Percentiles rank a stretch among this genome's conserved stretches.
Evolutionary conservation across 345 rosid species (phyloP).

Genomic region (Rhodamnia rubescens): DNA sequence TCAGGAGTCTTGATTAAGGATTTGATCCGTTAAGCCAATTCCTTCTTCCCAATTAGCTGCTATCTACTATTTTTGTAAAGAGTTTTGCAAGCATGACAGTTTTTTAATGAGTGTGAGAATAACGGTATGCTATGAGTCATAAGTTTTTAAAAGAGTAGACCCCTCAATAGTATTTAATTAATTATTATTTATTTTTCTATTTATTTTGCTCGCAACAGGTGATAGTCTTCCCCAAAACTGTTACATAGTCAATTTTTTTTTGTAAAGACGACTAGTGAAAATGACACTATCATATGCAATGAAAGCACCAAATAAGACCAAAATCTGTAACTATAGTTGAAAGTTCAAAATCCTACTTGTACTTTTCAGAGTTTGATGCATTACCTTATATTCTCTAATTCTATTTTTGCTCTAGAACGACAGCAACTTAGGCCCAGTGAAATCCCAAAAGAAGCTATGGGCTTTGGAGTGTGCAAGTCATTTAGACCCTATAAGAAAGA

Average conservation of each 20-base stretch:
- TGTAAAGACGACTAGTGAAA: neutral
- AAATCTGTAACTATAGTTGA: neutral
- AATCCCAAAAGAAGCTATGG: neutral
- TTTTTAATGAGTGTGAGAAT: no score
- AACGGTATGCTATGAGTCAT: no score
- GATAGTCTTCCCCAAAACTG: no score
- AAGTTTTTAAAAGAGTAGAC: no score
- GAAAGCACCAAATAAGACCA: neutral
- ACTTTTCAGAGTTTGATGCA: neutral
- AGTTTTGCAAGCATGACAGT: no score
- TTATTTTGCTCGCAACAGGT: no score
- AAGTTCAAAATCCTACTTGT: neutral
- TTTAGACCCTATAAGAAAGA: neutral
- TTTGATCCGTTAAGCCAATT: neutral
- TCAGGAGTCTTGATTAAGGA: neutral
- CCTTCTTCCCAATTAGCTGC: neutral
- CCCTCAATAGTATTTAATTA: no score
- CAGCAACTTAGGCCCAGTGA: neutral
- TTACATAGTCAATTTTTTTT: neutral
- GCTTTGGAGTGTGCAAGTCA: neutral
- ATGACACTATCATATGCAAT: neutral
- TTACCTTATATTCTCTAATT: neutral
- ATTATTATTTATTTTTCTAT: no score
- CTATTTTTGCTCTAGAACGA: neutral
- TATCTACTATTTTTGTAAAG: neutral